Conservation (phyloP, 176 grass and related monocot genomes). For the Cocos nucifera region DNA sequence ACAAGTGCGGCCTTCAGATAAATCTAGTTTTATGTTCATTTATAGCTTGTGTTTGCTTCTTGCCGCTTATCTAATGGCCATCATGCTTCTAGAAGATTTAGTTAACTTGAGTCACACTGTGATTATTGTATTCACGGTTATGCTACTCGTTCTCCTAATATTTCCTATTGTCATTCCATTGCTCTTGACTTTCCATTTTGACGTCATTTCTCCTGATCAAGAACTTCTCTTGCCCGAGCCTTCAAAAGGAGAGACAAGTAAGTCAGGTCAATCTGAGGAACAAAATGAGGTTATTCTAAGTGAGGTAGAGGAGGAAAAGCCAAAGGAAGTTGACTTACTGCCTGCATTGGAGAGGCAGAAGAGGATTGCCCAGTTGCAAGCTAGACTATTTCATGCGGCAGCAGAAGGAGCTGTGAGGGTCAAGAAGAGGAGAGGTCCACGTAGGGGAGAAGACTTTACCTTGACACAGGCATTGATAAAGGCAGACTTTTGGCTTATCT, state of each 20-base stretch:
- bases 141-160: conserved; percentile 60
- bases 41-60: conserved; percentile 75
- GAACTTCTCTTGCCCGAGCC: conserved; percentile 44
- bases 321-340: conserved; percentile 47
- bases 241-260: conserved; percentile 45
- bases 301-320: conserved; percentile 71
- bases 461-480: conserved; percentile 73
- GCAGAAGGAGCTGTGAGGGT: conserved; percentile 68
- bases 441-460: conserved; percentile 79
- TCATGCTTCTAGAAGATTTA: conserved; percentile 81
- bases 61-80: conserved; percentile 75
- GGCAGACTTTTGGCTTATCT: conserved; percentile 96
- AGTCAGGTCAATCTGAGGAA: conserved; percentile 40
- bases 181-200: conserved; percentile 46
- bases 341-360: conserved; percentile 55
- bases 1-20: conserved; percentile 67
- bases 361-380: conserved; percentile 56
- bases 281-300: conserved; percentile 54
- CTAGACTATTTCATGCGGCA: conserved; percentile 47
- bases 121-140: conserved; percentile 31
- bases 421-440: conserved; percentile 37
- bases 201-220: conserved; percentile 41
- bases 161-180: conserved; percentile 50
- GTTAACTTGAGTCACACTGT: conserved; percentile 37
- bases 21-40: conserved; percentile 74